Evolutionary conservation across 2,329 filamentous ascomycete genomes (phyloP).

Genomic region (Talaromyces islandicus): DNA sequence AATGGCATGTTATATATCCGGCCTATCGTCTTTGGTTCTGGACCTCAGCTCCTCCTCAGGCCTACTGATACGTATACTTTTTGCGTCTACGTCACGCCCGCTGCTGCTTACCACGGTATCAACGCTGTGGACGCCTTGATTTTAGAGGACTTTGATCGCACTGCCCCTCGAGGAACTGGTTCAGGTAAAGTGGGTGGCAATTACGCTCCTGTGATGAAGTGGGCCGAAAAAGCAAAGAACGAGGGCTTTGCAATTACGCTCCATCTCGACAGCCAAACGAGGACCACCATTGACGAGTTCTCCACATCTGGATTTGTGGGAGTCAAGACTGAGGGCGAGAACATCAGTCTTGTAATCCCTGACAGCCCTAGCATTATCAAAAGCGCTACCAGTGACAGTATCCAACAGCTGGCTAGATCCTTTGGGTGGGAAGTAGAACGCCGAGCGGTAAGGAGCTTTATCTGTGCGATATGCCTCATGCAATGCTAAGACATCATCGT

Average conservation of each 20-base stretch:
- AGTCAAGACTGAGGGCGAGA: constrained; percentile 49
- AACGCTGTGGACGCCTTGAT: constrained; percentile 80
- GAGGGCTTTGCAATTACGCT: constrained; percentile 91
- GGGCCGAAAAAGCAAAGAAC: constrained; percentile 72
- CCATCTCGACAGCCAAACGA: constrained; percentile 78
- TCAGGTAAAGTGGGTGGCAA: constrained; percentile 93
- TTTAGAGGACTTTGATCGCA: constrained; percentile 86
- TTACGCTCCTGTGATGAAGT: constrained; percentile 69
- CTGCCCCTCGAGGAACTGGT: constrained; percentile 81
- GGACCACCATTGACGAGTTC: constrained; percentile 89
- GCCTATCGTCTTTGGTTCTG: constrained; percentile 81
- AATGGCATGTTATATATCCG: constrained; percentile 90
- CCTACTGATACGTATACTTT: constrained; percentile 92
- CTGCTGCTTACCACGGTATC: constrained; percentile 86
- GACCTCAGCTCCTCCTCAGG: constrained; percentile 75
- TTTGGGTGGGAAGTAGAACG: constrained; percentile 1
- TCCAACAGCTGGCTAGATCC: constrained; percentile 59
- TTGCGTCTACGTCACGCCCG: constrained; percentile 81
- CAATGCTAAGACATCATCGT: neutral
- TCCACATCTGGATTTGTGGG: constrained; percentile 91
- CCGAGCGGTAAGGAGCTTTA: neutral
- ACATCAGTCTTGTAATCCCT: constrained; percentile 71
- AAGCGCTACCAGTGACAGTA: constrained; percentile 81
- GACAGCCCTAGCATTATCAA: constrained; percentile 83
- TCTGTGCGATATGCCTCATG: neutral